Evolutionary conservation across 192 early-diverging fungal species (phyloP).

Genomic region (Entomortierella lignicola): DNA sequence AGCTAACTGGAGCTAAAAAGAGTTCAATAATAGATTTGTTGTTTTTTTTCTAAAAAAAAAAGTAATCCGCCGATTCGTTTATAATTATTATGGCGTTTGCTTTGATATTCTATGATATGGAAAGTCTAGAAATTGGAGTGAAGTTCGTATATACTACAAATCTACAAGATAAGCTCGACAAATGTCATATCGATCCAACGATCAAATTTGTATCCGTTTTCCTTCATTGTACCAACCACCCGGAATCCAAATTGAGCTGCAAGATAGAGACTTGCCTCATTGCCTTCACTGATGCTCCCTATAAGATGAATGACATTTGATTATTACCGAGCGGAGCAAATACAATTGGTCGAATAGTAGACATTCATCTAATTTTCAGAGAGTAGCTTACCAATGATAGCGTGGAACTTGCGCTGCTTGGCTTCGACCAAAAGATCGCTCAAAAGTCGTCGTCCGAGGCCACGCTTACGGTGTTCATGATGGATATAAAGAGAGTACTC

Average conservation of each 20-base stretch:
- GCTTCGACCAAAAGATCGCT: conserved; percentile 54
- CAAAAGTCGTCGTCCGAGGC: conserved; percentile 55
- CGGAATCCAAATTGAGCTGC: conserved; percentile 58
- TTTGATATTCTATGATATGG: too few relatives aligned
- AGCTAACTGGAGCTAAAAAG: conserved; percentile 1
- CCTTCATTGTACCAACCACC: conserved; percentile 58
- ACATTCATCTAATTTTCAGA: neutral
- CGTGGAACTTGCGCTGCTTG: conserved; percentile 53
- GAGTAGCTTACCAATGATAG: conserved; percentile 59
- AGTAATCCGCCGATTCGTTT: too few relatives aligned
- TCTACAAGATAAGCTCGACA: conserved; percentile 52
- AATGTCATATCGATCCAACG: conserved; percentile 64
- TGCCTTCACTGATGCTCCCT: conserved; percentile 63
- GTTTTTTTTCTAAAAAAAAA: too few relatives aligned
- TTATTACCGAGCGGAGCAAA: neutral
- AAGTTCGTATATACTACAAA: neutral
- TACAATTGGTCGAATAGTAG: neutral
- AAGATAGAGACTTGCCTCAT: conserved; percentile 49
- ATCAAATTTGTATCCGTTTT: conserved; percentile 69
- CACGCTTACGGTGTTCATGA: conserved; percentile 56
- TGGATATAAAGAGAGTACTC: conserved; percentile 67
- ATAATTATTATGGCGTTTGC: neutral
- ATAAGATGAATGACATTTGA: neutral
- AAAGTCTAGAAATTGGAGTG: too few relatives aligned
- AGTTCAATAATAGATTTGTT: too few relatives aligned